Evolutionary conservation across 257 asterid genomes (phyloP).

Genomic region (Eustoma russellianum): DNA sequence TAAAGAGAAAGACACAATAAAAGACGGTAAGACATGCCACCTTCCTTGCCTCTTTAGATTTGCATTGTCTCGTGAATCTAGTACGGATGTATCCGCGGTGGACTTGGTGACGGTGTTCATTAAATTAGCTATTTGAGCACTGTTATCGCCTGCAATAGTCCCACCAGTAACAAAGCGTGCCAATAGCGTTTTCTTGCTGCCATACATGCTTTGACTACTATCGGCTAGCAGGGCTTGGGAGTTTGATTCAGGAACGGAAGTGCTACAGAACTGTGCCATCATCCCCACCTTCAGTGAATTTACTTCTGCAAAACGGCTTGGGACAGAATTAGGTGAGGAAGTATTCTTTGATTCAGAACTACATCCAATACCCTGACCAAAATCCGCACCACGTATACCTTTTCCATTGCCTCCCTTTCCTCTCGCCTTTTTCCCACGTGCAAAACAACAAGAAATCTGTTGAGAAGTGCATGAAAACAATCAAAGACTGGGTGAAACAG

Average conservation of each 20-base stretch:
- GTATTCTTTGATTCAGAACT: constrained; percentile 42
- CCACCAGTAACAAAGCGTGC: constrained; percentile 94
- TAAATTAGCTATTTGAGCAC: constrained; percentile 30
- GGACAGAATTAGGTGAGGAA: constrained; percentile 28
- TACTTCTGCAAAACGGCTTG: constrained; percentile 59
- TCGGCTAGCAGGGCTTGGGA: constrained; percentile 49
- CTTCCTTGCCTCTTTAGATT: constrained; percentile 40
- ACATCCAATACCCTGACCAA: constrained; percentile 91
- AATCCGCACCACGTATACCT: constrained; percentile 97
- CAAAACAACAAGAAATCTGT: constrained; percentile 5
- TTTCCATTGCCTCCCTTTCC: constrained; percentile 73
- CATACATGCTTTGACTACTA: constrained; percentile 20
- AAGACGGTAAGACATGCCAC: constrained; percentile 18
- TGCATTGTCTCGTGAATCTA: constrained; percentile 29
- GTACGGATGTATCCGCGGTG: constrained; percentile 17
- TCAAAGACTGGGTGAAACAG: constrained; percentile 1
- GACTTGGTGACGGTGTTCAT: constrained; percentile 30
- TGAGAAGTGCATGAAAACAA: neutral
- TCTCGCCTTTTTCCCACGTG: constrained; percentile 89
- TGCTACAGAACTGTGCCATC: constrained; percentile 81
- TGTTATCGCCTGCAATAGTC: constrained; percentile 69
- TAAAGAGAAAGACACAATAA: neutral
- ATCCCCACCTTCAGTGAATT: constrained; percentile 61
- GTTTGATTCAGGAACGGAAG: constrained; percentile 79
- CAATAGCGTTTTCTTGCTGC: constrained; percentile 45